Evolutionary conservation across 1,284 basidiomycete genomes (phyloP), one percentile per base, ranked within the genome.

Genomic region (Ganoderma resinaceum): DNA sequence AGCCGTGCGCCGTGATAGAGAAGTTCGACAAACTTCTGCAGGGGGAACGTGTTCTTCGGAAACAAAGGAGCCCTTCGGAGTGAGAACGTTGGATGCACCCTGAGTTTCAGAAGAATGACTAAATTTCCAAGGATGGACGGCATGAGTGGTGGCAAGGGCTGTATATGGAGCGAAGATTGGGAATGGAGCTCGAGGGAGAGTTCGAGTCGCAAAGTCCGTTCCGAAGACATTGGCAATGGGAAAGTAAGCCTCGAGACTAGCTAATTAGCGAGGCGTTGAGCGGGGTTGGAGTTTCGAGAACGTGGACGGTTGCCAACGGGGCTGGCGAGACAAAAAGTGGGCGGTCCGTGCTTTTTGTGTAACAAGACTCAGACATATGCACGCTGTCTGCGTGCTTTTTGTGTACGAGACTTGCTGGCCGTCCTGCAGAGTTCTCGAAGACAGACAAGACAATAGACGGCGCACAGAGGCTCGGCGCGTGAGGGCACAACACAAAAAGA

Each of bases 401-500:
- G 72, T 73, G 72, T 63, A 33, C 37, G 66, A 35, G 35, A 61
- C 64, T 37, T 63, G 68, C 31, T 61, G 38, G 59, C 68, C 49
- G 65, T 66, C 42, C 65, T 49, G 63, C 62, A 57, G 62, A 67
- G 70, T 71, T 76, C 73, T 69, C 71, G 73, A 74, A 76, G 66
- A 61, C 62, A 23, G 46, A 66, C 66, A 63, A 76, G 74, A 76
- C 75, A 76, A 76, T 76, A 76, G 66, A 60, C 46, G 65, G 31
- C 64, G 67, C 29, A 60, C 68, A 67, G 72, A 71, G 72, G 64
- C 62, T 65, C 69, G 72, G 72, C 72, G 74, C 75, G 74, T 74
- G 72, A 70, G 68, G 42, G 14, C 31, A 49, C 61, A 64, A 77
- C 62, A 77, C 76, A 77, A 77, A 76, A 76, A 73, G 74, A 75